phyloP scores from a whole-genome alignment of 2,329 filamentous ascomycete genomes.

The Pseudopyrenochaeta lycopersici region DNA sequence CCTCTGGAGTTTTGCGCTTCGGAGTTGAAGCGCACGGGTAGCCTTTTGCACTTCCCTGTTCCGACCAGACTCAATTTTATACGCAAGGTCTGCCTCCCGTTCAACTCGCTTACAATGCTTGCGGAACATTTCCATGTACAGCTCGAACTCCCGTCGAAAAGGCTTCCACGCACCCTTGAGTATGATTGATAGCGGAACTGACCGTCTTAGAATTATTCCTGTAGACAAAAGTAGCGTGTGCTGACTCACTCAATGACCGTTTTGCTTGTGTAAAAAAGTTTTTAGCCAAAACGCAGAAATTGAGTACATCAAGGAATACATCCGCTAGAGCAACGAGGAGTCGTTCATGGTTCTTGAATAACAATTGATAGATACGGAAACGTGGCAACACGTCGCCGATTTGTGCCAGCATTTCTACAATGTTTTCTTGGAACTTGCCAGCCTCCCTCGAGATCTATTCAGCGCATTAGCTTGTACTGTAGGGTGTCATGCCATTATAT shows the following conservation, averaged over 20 bases:
- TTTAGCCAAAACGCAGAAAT: conserved; percentile 24
- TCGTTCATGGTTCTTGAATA: conserved; percentile 26
- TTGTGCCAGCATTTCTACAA: conserved; percentile 31
- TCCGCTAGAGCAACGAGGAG: conserved; percentile 20
- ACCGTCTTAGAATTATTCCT: not conserved
- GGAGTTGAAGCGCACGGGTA: conserved; percentile 16
- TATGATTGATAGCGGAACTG: conserved; percentile 19
- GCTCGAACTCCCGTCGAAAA: conserved; percentile 19
- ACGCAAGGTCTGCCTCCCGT: conserved; percentile 22
- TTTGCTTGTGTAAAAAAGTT: conserved; percentile 20
- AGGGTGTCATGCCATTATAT: not conserved
- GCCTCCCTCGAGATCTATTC: conserved; percentile 22
- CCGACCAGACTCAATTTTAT: conserved; percentile 28
- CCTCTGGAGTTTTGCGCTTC: conserved; percentile 10
- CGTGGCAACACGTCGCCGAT: conserved; percentile 28
- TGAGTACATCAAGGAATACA: conserved; percentile 24
- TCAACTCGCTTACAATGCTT: conserved; percentile 22
- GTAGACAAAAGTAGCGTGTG: not conserved
- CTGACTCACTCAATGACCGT: conserved; percentile 10
- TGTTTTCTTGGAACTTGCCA: conserved; percentile 26
- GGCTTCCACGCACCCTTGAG: conserved; percentile 26
- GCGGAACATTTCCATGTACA: conserved; percentile 22
- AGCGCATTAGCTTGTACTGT: not conserved
- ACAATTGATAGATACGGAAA: conserved; percentile 23
- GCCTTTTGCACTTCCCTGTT: conserved; percentile 20